Conservation (phyloP, 345 rosid genomes). For the Eucalyptus tenuipes region DNA sequence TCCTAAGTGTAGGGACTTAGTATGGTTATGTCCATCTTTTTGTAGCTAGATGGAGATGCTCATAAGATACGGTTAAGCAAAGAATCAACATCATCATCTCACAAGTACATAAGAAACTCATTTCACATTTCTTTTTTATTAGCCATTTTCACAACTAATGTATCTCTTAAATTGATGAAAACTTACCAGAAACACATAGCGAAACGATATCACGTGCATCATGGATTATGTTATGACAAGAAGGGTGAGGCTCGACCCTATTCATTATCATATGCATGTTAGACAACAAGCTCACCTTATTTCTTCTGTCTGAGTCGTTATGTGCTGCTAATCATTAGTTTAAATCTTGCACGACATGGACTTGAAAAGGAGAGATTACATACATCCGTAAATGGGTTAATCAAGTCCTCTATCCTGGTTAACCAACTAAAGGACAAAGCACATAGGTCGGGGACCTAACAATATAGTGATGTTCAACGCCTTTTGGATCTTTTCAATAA, state of each 20-base stretch:
- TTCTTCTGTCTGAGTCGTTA: not conserved
- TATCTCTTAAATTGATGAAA: not conserved
- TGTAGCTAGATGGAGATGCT: not conserved
- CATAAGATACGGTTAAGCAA: not conserved
- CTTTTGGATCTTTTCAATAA: not conserved
- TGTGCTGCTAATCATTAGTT: not conserved
- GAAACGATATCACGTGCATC: not conserved
- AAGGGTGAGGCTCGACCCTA: not conserved
- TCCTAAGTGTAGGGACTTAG: not conserved
- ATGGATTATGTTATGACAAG: not conserved
- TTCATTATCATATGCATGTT: not conserved
- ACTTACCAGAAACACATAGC: not conserved
- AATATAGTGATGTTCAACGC: not conserved
- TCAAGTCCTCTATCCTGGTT: not conserved
- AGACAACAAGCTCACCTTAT: not conserved
- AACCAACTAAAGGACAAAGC: not conserved
- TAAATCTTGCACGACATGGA: not conserved
- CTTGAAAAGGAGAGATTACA: not conserved
- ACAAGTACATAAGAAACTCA: not conserved
- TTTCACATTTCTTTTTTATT: not conserved
- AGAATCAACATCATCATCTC: not conserved
- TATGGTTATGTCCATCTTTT: not conserved
- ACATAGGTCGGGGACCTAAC: not conserved
- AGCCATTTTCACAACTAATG: not conserved
- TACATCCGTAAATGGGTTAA: not conserved